A percentile compares a stretch with the other conserved stretches of the same genome.
phyloP scores from a whole-genome alignment of 208 protist species.

The Acanthamoeba healyi region DNA sequence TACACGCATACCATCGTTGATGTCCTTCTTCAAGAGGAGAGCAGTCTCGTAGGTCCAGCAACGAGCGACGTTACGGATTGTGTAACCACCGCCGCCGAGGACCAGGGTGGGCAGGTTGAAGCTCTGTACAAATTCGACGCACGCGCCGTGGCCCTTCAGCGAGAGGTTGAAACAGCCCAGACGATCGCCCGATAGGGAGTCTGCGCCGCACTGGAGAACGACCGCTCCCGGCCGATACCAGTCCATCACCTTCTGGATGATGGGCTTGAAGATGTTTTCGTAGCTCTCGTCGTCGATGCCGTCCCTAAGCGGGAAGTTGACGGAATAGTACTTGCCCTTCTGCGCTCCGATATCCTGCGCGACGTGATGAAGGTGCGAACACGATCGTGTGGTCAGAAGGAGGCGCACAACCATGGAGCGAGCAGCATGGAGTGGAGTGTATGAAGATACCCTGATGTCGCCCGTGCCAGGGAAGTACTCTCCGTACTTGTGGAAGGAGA shows the following conservation, averaged over 20 bases:
- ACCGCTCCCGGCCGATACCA: conserved; percentile 96
- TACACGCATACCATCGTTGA: conserved; percentile 81
- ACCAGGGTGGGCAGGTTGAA: conserved; percentile 96
- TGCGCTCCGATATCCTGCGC: conserved; percentile 91
- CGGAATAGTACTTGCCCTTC: conserved; percentile 91
- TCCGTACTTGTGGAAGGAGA: conserved; percentile 99
- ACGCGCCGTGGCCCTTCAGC: conserved; percentile 94
- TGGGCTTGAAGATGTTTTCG: conserved; percentile 94
- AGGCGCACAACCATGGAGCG: conserved; percentile 46
- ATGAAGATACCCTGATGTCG: conserved; percentile 83
- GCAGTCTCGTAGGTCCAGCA: conserved; percentile 99
- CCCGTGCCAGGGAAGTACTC: conserved; percentile 98
- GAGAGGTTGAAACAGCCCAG: conserved; percentile 98
- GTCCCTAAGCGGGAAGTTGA: conserved; percentile 97
- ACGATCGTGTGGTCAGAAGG: background rate
- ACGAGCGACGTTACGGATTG: conserved; percentile 97
- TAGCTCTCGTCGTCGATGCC: conserved; percentile 94
- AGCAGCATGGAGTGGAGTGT: background rate
- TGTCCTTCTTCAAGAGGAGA: conserved; percentile 88
- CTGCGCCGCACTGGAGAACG: conserved; percentile 99
- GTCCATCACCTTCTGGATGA: conserved; percentile 95
- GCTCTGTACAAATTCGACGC: conserved; percentile 95
- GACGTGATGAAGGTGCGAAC: background rate
- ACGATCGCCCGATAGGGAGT: conserved; percentile 98
- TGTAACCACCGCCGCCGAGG: conserved; percentile 99